These are phyloP conservation scores for Colletotrichum sp. DNA, from an alignment of 2,329 filamentous ascomycete genomes.

Conservation along the genomic window DNA sequence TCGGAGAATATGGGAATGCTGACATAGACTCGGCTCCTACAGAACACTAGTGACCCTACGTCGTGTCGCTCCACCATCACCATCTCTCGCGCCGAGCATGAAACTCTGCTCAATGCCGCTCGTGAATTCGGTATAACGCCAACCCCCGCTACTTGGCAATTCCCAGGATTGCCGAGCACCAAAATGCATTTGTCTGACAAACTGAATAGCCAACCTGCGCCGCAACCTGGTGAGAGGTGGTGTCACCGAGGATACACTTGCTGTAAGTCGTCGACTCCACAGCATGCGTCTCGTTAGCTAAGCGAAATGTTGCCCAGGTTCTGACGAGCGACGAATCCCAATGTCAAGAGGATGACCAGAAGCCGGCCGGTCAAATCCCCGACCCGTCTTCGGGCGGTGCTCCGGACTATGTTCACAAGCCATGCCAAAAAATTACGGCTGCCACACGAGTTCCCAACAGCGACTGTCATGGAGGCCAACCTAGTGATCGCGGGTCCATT, in stretches of 20 bases:
- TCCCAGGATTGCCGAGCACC: neutral
- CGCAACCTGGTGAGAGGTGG: constrained; percentile 56
- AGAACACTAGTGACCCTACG: constrained; percentile 23
- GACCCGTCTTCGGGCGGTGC: neutral
- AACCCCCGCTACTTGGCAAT: neutral
- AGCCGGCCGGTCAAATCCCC: neutral
- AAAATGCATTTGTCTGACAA: constrained; percentile 1
- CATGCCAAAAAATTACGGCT: neutral
- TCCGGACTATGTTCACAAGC: neutral
- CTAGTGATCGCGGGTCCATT: neutral
- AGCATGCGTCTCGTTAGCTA: neutral
- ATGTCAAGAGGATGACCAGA: constrained; percentile 7
- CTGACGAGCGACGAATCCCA: constrained; percentile 21
- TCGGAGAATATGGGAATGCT: neutral
- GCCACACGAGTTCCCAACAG: neutral
- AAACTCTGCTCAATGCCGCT: constrained; percentile 56
- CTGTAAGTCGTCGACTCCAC: constrained; percentile 36
- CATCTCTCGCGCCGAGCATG: constrained; percentile 67
- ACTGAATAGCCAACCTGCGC: constrained; percentile 45
- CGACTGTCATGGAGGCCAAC: neutral
- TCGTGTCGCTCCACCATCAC: constrained; percentile 45
- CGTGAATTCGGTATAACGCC: constrained; percentile 61
- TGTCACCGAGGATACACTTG: constrained; percentile 50
- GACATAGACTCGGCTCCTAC: neutral
- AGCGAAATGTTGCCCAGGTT: constrained; percentile 1